Evolutionary conservation across 139 green algal species (phyloP).

Genomic region (Tetraselmis striata): DNA sequence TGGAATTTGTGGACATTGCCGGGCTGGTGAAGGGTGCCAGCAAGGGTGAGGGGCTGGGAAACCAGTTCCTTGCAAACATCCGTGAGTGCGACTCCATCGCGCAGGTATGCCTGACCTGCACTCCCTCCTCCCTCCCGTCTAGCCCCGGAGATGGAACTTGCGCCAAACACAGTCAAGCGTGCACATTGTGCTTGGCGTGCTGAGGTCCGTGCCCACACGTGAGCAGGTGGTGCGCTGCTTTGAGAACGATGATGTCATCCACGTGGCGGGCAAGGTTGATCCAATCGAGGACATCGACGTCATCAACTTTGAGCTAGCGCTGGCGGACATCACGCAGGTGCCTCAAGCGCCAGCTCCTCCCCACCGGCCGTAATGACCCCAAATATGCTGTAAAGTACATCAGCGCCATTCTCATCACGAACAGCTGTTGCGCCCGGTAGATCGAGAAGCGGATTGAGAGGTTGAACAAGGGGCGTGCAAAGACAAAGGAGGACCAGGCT

Average conservation of each 20-base stretch:
- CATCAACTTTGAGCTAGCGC: slow-evolving; percentile 95
- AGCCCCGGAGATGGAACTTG: too few relatives aligned
- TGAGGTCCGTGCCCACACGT: too few relatives aligned
- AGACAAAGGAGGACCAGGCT: slow-evolving; percentile 7
- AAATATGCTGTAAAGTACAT: too few relatives aligned
- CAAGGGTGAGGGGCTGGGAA: slow-evolving; percentile 91
- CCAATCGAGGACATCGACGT: slow-evolving; percentile 66
- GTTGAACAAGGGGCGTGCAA: slow-evolving; percentile 65
- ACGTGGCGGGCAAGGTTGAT: slow-evolving; percentile 81
- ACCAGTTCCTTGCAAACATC: slow-evolving; percentile 98
- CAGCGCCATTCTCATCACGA: too few relatives aligned
- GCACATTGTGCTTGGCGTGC: too few relatives aligned
- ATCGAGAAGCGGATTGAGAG: slow-evolving; percentile 74
- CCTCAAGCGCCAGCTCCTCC: too few relatives aligned
- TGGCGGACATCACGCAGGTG: slow-evolving; percentile 86
- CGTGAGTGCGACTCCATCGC: slow-evolving; percentile 88
- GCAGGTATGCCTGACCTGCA: slow-evolving; percentile 65
- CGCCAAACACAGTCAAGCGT: too few relatives aligned
- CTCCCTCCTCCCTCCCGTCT: too few relatives aligned
- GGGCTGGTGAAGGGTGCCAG: slow-evolving; percentile 87
- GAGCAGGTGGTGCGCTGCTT: slow-evolving; percentile 93
- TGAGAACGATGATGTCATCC: slow-evolving; percentile 90
- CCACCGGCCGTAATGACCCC: too few relatives aligned
- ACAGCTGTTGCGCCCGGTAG: too few relatives aligned
- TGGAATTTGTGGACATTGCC: slow-evolving; percentile 98